Evolutionary conservation across 2,329 filamentous ascomycete species (phyloP), one percentile per base, ranked within the genome.

Genomic region (Lachnellula cervina): DNA sequence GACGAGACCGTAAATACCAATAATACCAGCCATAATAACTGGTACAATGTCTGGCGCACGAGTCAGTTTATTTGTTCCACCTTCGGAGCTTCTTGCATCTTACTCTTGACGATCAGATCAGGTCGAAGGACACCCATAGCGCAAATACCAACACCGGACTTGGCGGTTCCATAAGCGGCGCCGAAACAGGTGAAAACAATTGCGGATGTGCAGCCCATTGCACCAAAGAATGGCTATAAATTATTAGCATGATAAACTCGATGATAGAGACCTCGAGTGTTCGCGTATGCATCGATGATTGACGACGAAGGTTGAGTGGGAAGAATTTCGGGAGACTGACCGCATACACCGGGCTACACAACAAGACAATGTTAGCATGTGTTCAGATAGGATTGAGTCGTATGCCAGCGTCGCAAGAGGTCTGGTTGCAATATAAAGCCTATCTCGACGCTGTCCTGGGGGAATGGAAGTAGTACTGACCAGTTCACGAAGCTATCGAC

Each of bases 11-110:
- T 94, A 99, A 76, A 99, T 97, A 88, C 90, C 94, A 78, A 99
- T 97, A 77, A 99, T 99, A 97, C 94, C 94, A 82, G 94, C 94
- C 94, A 99, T 99, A 86, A 99, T 96, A 77, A 97, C 94, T 74
- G 94, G 94, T 64, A 97, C 93, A 76, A 97, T 97, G 83, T 97
- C 93, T 97, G 66, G 9, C 49, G 40, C 49, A 49, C 7, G 42
- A 25, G 52, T 68, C 57, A 68, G 59, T 58, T 34, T 21, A 23
- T 14, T 11, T 11, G n/a, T 32, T 47, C 49, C 8, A 5, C 28
- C 9, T 34, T 16, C 21, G 19, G 28, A n/a, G 17, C 52, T 49
- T 57, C 48, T 21, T 19, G 54, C 47, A 45, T 66, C 91, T 71
- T 87, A 97, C 94, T 97, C 88, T 97, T 97, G 75, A 99, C 93